Percentiles rank a stretch among this genome's conserved stretches.
These are phyloP conservation scores for Anacardium occidentale DNA, from an alignment of 345 rosid species.

Conservation along the genomic window DNA sequence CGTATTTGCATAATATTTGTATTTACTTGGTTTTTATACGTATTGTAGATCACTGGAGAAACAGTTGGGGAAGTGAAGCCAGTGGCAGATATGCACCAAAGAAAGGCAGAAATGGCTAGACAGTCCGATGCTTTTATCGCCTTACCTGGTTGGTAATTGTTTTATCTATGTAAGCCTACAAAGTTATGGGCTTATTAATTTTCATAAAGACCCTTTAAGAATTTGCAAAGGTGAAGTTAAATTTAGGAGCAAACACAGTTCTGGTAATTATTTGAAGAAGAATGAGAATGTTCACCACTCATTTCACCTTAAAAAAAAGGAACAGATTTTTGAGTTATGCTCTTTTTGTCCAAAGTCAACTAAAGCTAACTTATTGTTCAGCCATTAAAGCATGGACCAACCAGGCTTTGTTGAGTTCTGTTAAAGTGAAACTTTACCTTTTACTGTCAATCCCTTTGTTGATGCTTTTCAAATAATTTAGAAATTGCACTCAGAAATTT, in stretches of 20 bases:
- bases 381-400: no score
- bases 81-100: conserved; percentile 80
- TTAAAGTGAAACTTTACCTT: no score
- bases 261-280: background rate
- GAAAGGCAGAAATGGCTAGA: conserved; percentile 84
- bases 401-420: no score
- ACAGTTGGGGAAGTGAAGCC: conserved; percentile 83
- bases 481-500: background rate
- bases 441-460: no score
- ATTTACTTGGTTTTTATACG: conserved; percentile 15
- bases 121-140: conserved; percentile 80
- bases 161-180: background rate
- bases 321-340: background rate
- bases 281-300: background rate
- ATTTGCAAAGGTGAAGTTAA: background rate
- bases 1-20: background rate
- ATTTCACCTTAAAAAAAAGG: background rate
- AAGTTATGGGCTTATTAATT: background rate
- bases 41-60: conserved; percentile 67
- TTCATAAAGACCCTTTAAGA: background rate
- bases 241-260: no score
- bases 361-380: background rate
- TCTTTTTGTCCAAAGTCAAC: background rate
- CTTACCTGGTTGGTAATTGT: conserved; percentile 54
- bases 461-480: no score